Percentiles rank a stretch among this genome's conserved stretches.
Evolutionary conservation across 352 stramenopile species (phyloP).

Genomic region (Phytophthora sp.): DNA sequence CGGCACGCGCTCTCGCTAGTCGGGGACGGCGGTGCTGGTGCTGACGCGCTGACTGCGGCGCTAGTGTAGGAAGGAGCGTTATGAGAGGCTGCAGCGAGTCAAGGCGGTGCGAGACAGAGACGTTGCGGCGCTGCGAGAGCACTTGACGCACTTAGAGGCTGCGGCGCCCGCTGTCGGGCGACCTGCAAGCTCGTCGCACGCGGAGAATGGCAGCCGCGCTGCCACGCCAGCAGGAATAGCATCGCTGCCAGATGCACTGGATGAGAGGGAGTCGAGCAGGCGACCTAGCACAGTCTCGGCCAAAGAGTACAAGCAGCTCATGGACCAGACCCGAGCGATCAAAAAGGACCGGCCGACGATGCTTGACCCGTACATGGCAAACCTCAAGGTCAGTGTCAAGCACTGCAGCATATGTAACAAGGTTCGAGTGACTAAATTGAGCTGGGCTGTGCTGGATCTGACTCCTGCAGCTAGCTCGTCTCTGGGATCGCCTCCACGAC

Average conservation of each 20-base stretch:
- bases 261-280: neutral
- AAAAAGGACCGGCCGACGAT: slow-evolving; percentile 45
- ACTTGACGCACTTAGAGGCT: slow-evolving; percentile 37
- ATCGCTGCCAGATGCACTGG: slow-evolving; percentile 16
- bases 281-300: slow-evolving; percentile 9
- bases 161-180: slow-evolving; percentile 11
- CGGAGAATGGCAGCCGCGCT: neutral
- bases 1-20: neutral
- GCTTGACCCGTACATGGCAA: slow-evolving; percentile 53
- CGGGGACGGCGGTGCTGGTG: neutral
- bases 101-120: slow-evolving; percentile 39
- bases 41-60: too few species aligned
- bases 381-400: slow-evolving; percentile 48
- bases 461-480: slow-evolving; percentile 48
- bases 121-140: slow-evolving; percentile 26
- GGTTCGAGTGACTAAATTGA: neutral
- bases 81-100: slow-evolving; percentile 50
- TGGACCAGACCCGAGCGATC: slow-evolving; percentile 48
- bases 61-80: slow-evolving; percentile 46
- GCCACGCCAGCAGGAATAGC: slow-evolving; percentile 8
- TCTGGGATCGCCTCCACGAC: slow-evolving; percentile 63
- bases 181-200: slow-evolving; percentile 7
- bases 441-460: neutral
- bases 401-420: too few species aligned
- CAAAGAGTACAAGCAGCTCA: slow-evolving; percentile 45